Conservation (phyloP, 345 rosid genomes). For the Mercurialis annua region DNA sequence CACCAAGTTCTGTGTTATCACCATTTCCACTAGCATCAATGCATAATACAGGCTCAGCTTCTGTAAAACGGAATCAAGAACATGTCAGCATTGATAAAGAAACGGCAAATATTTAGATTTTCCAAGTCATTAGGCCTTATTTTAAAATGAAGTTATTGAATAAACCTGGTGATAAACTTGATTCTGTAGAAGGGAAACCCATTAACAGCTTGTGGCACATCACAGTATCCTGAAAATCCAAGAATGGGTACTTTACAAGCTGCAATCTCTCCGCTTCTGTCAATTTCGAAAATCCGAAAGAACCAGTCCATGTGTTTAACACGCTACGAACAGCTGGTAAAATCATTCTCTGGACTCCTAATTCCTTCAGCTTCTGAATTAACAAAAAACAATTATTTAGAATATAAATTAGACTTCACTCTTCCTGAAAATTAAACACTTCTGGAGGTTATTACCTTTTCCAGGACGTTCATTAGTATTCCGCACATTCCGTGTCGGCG, state of each 20-base stretch:
- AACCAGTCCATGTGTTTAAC: slow-evolving; percentile 60
- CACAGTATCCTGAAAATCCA: slow-evolving; percentile 68
- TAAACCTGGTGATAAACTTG: slow-evolving; percentile 30
- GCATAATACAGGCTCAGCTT: slow-evolving; percentile 8
- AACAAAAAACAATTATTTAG: not conserved
- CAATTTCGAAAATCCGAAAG: slow-evolving; percentile 75
- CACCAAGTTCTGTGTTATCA: slow-evolving; percentile 20
- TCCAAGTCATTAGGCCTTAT: no score
- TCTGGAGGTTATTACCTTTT: slow-evolving; percentile 45
- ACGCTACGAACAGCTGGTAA: slow-evolving; percentile 71
- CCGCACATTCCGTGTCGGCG: slow-evolving; percentile 65
- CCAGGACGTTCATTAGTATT: slow-evolving; percentile 50
- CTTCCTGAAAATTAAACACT: no score
- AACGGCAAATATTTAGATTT: not conserved
- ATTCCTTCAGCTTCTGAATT: slow-evolving; percentile 50
- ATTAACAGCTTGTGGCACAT: slow-evolving; percentile 59
- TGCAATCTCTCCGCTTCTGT: slow-evolving; percentile 43
- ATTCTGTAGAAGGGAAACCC: slow-evolving; percentile 24
- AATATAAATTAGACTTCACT: not conserved
- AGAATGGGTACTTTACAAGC: slow-evolving; percentile 48
- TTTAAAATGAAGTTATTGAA: not conserved
- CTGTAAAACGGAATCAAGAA: slow-evolving; percentile 30
- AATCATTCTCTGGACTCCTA: slow-evolving; percentile 71
- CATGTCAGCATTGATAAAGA: slow-evolving; percentile 2
- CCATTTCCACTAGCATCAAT: not conserved